A percentile compares a stretch with the other conserved stretches of the same genome.
These are phyloP conservation scores for Globisporangium irregulare DNA, from an alignment of 352 stramenopile species.

Conservation along the genomic window DNA sequence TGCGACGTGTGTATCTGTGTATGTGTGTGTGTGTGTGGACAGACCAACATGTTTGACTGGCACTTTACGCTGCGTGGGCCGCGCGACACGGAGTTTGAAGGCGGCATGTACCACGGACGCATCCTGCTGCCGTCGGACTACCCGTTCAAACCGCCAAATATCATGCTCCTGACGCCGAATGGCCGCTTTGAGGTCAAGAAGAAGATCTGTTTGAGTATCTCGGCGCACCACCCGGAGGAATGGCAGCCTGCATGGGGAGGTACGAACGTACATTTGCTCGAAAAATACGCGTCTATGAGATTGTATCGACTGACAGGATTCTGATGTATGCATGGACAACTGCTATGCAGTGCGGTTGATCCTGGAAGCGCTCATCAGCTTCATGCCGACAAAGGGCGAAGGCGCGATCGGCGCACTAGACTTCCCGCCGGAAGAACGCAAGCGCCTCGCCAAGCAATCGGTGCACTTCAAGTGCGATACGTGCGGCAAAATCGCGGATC, in stretches of 20 bases:
- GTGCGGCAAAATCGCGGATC: conserved; percentile 59
- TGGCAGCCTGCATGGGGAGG: conserved; percentile 94
- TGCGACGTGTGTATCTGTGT: background rate
- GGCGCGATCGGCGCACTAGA: conserved; percentile 82
- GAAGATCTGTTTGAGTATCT: conserved; percentile 99
- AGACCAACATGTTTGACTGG: conserved; percentile 91
- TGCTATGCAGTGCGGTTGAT: conserved; percentile 90
- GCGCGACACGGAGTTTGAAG: conserved; percentile 94
- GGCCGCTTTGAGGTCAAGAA: conserved; percentile 97
- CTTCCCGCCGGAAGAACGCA: conserved; percentile 64
- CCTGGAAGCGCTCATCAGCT: conserved; percentile 97
- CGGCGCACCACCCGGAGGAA: conserved; percentile 96
- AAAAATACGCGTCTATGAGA: background rate
- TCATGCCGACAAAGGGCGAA: conserved; percentile 92
- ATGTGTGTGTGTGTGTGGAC: background rate
- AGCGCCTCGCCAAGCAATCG: conserved; percentile 65
- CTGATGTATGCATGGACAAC: background rate
- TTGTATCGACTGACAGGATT: background rate
- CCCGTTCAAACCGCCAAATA: conserved; percentile 97
- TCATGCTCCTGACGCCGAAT: conserved; percentile 97
- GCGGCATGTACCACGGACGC: conserved; percentile 96
- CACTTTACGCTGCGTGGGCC: conserved; percentile 99
- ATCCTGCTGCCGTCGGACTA: conserved; percentile 95
- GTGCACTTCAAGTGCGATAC: conserved; percentile 75
- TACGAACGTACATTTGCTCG: conserved; percentile 15